These are phyloP conservation scores for Penicillium riverlandense DNA, from an alignment of 495 filamentous ascomycete species.

Conservation along the genomic window DNA sequence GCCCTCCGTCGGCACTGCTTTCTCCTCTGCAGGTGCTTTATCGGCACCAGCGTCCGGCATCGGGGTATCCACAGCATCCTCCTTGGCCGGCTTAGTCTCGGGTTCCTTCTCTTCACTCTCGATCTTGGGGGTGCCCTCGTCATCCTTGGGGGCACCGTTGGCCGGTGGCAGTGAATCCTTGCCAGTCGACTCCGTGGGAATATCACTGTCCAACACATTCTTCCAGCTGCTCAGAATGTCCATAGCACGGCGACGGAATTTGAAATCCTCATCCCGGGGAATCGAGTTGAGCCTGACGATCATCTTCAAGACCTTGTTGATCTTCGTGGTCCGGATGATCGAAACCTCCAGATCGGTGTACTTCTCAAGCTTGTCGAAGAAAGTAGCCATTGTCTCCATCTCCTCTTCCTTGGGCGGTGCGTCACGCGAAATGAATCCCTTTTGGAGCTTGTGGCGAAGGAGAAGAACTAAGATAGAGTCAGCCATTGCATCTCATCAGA, in stretches of 20 bases:
- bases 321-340: conserved; percentile 81
- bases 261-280: conserved; percentile 75
- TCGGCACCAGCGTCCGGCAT: conserved; percentile 27
- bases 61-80: conserved; percentile 37
- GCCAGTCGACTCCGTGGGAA: conserved; percentile 30
- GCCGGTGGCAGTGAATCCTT: conserved; percentile 38
- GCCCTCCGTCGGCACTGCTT: conserved; percentile 4
- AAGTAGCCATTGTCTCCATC: conserved; percentile 76
- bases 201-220: conserved; percentile 58
- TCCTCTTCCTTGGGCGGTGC: conserved; percentile 78
- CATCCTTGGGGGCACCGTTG: conserved; percentile 48
- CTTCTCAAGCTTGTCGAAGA: conserved; percentile 70
- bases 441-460: conserved; percentile 83
- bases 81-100: conserved; percentile 21
- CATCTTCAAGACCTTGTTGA: conserved; percentile 88
- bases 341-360: conserved; percentile 73
- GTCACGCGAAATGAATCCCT: conserved; percentile 78
- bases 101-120: conserved; percentile 40
- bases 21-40: conserved; percentile 7
- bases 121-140: conserved; percentile 31
- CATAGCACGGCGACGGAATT: conserved; percentile 73
- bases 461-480: conserved; percentile 54
- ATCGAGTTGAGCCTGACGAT: conserved; percentile 78
- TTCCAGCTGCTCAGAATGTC: conserved; percentile 76
- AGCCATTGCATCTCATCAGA: background rate